These are phyloP conservation scores for Canavalia gladiata DNA, from an alignment of 306 rosid species.

Conservation along the genomic window DNA sequence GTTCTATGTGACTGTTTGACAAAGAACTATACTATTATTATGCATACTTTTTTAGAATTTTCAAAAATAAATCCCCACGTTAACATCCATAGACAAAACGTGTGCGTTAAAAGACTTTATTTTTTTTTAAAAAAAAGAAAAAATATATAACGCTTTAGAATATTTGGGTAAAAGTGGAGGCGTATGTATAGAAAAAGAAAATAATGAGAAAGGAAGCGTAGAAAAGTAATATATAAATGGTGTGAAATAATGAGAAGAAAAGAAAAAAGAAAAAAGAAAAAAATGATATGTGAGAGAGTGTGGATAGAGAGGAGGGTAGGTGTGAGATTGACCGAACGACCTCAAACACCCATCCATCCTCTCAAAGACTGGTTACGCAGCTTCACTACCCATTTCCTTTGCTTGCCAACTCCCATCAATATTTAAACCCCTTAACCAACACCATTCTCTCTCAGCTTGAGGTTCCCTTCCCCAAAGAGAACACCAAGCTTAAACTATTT, in stretches of 20 bases:
- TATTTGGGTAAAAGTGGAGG: background rate
- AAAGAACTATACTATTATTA: no score
- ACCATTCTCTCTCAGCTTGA: slow-evolving; percentile 72
- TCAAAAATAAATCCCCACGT: background rate
- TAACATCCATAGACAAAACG: background rate
- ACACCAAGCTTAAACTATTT: slow-evolving; percentile 62
- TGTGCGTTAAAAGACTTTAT: background rate
- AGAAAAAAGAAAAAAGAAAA: background rate
- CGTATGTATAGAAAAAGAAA: background rate
- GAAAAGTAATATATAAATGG: background rate
- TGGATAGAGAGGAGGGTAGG: slow-evolving; percentile 59
- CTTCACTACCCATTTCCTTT: background rate
- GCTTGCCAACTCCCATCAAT: slow-evolving; percentile 9
- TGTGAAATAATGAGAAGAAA: background rate
- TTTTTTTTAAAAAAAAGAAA: background rate
- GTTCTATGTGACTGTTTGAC: background rate
- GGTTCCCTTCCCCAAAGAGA: slow-evolving; percentile 70
- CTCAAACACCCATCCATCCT: slow-evolving; percentile 50
- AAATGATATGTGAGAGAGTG: background rate
- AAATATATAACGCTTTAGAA: background rate
- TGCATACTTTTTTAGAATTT: no score
- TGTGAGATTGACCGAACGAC: slow-evolving; percentile 70
- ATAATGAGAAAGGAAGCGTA: background rate
- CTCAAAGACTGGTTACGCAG: background rate
- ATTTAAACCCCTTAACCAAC: slow-evolving; percentile 52